A percentile compares a stretch with the other conserved stretches of the same genome.
phyloP scores from a whole-genome alignment of 2,329 filamentous ascomycete genomes.

The Cercospora berteroae region DNA sequence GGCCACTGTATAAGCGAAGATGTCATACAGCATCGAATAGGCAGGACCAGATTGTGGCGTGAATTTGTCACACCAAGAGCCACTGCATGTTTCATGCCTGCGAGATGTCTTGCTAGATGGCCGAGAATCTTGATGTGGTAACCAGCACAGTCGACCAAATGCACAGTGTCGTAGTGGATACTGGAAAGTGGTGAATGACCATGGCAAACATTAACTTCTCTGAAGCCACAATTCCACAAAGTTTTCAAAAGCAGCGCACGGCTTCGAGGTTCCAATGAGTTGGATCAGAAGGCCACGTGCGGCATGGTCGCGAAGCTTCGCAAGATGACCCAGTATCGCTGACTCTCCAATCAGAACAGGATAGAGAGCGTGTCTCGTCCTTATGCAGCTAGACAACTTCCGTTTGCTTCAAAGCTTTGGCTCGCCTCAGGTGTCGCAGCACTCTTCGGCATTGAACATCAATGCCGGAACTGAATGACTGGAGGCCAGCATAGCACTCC shows the following conservation, averaged over 20 bases:
- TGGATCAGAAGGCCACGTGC: background rate
- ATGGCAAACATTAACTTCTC: background rate
- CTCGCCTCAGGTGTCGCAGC: background rate
- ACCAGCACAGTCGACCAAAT: background rate
- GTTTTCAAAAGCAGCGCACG: background rate
- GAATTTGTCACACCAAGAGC: background rate
- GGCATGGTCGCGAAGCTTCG: background rate
- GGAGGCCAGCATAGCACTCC: background rate
- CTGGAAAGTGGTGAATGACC: background rate
- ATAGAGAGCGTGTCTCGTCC: too few relatives aligned
- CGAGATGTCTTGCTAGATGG: background rate
- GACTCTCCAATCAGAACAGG: background rate
- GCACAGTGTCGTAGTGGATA: background rate
- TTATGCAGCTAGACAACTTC: background rate
- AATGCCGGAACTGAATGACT: background rate
- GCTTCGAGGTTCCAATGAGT: background rate
- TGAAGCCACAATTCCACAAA: background rate
- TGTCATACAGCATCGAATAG: background rate
- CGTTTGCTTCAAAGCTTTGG: background rate
- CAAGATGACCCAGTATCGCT: background rate
- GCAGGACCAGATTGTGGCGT: background rate
- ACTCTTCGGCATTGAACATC: background rate
- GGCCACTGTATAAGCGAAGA: background rate
- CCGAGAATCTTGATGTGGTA: background rate
- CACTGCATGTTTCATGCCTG: background rate